Base-by-base conservation (phyloP, 192 early-diverging fungal genomes). In the Podila epicladia region DNA sequence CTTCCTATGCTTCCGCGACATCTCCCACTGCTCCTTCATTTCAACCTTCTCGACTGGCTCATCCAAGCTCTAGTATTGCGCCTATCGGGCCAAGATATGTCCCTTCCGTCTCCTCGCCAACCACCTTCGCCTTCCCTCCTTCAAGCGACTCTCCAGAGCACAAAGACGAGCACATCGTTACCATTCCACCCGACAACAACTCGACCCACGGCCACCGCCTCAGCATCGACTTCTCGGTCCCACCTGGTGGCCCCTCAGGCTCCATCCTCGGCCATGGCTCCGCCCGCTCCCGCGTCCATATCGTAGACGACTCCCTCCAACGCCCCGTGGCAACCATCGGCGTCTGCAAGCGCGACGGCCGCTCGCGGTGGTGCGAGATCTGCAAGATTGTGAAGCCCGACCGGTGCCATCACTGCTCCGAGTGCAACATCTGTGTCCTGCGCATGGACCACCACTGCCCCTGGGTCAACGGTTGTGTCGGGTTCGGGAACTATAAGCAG, bases 381-480 rank as follows among this genome's bases (percentile, higher is more conserved):
- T 89, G 88, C 49, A 62, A 82, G 53, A 72, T 85, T 24, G 82
- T 76, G 71, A 89, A 87, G 35, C 86, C 88, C 9, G 88, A 89
- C 62, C 74, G 88, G 20, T 82, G 85, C 55, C 88, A 89, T 62
- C 88, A 89, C 57, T 89, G 88, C 62, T 74, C 82, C 22, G 83
- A 83, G 20, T 89, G 88, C 73, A 73, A 83, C 60, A 53, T 59
- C 8, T 89, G 88, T 65, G 86, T 89, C 12, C 71, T 89, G 28
- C 75, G 83, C 62, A 89, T 89, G 88, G 88, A 89, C 72, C 88
- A 89, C 31, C 75, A 78, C 59, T 71, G 67, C 29, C 53, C 61
- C 57, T 86, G 87, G 88, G 85, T 87, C 12, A 86, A 85, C 59
- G 82, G 85, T 20, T 89, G 86, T 41, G 85, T 89, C 35, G 88